These are phyloP conservation scores for Phycomyces nitens DNA, from an alignment of 192 early-diverging fungal genomes.

Conservation along the genomic window DNA sequence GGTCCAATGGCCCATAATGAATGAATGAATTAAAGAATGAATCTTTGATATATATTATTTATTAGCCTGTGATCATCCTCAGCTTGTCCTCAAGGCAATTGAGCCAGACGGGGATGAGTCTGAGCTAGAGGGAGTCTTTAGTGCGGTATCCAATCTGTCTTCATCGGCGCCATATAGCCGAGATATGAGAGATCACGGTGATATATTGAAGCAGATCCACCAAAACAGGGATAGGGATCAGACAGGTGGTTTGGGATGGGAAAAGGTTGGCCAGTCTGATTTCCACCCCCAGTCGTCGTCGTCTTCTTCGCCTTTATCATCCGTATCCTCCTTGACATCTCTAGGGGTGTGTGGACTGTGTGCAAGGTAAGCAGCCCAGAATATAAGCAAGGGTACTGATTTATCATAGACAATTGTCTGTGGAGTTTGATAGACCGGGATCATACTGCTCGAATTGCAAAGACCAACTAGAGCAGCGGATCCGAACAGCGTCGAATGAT, in stretches of 20 bases:
- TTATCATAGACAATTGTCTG: not conserved
- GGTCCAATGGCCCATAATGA: too few species aligned
- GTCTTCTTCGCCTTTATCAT: not conserved
- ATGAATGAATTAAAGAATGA: not conserved
- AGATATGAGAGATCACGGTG: too few species aligned
- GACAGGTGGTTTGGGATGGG: slow-evolving; percentile 27
- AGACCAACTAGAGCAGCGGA: slow-evolving; percentile 3
- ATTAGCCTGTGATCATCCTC: slow-evolving; percentile 38
- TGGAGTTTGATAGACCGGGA: not conserved
- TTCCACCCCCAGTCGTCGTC: slow-evolving; percentile 7
- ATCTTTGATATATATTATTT: too few species aligned
- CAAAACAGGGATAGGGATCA: too few species aligned
- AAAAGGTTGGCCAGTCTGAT: slow-evolving; percentile 13
- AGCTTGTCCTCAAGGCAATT: slow-evolving; percentile 34
- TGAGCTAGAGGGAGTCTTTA: slow-evolving; percentile 8
- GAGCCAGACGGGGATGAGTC: slow-evolving; percentile 26
- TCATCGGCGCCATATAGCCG: too few species aligned
- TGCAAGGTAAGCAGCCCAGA: slow-evolving; percentile 12
- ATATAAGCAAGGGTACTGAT: not conserved
- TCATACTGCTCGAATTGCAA: slow-evolving; percentile 18
- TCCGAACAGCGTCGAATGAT: not conserved
- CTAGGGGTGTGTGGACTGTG: slow-evolving; percentile 20
- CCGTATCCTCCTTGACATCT: not conserved
- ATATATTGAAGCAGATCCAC: too few species aligned
- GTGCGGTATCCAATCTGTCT: not conserved